Conservation (phyloP, 805 yeast genomes). For the Suhomyces kilbournensis region DNA sequence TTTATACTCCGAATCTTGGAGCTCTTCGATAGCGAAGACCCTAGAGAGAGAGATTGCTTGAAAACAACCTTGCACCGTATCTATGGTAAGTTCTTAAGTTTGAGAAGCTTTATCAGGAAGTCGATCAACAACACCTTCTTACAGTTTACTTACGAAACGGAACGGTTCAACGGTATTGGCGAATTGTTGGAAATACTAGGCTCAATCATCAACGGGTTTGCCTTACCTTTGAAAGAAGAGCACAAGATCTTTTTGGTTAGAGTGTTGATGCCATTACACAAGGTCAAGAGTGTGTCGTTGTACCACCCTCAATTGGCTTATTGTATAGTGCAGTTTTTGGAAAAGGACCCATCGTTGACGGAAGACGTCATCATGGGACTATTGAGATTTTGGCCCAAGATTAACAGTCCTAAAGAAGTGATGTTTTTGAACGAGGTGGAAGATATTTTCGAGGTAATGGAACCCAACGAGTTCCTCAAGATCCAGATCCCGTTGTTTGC, state of each 20-base stretch:
- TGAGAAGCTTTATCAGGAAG: slow-evolving; percentile 87
- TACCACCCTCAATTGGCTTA: slow-evolving; percentile 97
- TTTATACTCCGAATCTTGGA: slow-evolving; percentile 80
- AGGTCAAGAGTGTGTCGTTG: slow-evolving; percentile 79
- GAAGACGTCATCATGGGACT: slow-evolving; percentile 97
- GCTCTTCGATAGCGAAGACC: slow-evolving; percentile 93
- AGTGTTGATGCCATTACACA: slow-evolving; percentile 88
- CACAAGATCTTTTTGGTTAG: slow-evolving; percentile 87
- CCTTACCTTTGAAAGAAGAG: slow-evolving; percentile 94
- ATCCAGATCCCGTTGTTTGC: slow-evolving; percentile 92
- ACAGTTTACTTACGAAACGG: slow-evolving; percentile 93
- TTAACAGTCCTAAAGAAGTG: slow-evolving; percentile 90
- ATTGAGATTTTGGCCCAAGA: slow-evolving; percentile 94
- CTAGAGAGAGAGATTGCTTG: slow-evolving; percentile 90
- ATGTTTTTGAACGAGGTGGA: slow-evolving; percentile 95
- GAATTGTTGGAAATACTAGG: slow-evolving; percentile 94
- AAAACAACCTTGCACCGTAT: slow-evolving; percentile 94
- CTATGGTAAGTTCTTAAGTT: slow-evolving; percentile 88
- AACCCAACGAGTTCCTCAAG: slow-evolving; percentile 85
- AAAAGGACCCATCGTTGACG: slow-evolving; percentile 86
- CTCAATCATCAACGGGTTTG: slow-evolving; percentile 95
- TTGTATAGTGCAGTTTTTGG: slow-evolving; percentile 94
- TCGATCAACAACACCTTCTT: slow-evolving; percentile 89
- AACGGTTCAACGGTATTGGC: slow-evolving; percentile 91
- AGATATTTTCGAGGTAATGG: slow-evolving; percentile 94